Base-by-base conservation (phyloP, 192 early-diverging fungal genomes). In the Backusella parvicylindrica region DNA sequence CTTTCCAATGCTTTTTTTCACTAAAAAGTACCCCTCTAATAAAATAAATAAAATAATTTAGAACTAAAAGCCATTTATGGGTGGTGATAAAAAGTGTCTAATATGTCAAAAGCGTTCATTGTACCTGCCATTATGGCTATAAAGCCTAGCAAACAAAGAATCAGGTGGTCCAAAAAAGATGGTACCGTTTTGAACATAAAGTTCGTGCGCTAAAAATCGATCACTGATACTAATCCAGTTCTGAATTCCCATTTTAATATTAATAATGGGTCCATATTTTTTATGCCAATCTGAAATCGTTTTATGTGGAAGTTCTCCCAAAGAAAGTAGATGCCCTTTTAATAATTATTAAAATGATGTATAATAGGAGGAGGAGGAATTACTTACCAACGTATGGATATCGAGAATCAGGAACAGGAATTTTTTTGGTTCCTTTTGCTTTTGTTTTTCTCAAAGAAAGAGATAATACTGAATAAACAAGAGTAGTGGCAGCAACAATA, bases 181-280 rank as follows among this genome's bases (percentile, higher is more conserved):
- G 23, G 64, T 33, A 8, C 31, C 64, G n/a, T 66, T 66, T 30
- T 35, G 64, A n/a, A 66, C 64, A 66, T 33, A 66, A 2, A 66
- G 30, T 2, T 66, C 64, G 5, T 66, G 64, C 15, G 64, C 64
- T n/a, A 66, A 35, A 31, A 33, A 30, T 3, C 31, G 64, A 66
- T 66, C 64, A 66, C 33, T 66, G 8, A 66, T 30, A 32, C 30
- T 66, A 13, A 66, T n/a, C 64, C 64, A 66, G 6, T 66, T 30
- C 28, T 66, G 64, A 13, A 35, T n/a, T 9, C 64, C 64, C 23
- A 66, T 31, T 30, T 66, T 66, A 18, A 66, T 5, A 32, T 66
- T 30, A 66, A 66, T 31, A 66, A 66, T 66, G 30, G 64, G 64
- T 26, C 64, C 64, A 16, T 66, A 66, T 66, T 66, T 26, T 66